Conservation (phyloP, 345 rosid genomes). For the Syzygium oleosum region DNA sequence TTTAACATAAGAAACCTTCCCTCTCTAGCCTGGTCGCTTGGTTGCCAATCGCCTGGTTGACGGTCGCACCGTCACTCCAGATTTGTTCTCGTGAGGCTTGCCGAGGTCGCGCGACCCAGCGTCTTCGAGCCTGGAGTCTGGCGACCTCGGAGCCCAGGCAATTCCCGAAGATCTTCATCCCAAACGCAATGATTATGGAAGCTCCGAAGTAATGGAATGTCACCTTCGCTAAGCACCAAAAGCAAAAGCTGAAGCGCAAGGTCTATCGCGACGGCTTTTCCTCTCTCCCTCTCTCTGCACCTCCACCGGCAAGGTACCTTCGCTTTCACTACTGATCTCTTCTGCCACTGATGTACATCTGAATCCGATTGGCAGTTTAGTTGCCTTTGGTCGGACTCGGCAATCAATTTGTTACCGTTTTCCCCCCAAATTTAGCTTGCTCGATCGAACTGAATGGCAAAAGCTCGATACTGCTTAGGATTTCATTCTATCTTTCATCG, state of each 20-base stretch:
- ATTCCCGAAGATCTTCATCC: too few relatives aligned
- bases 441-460: rapidly evolving
- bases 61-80: too few relatives aligned
- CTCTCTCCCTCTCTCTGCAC: conserved; percentile 32
- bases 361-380: neutral
- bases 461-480: neutral
- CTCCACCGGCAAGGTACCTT: conserved; percentile 40
- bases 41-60: too few relatives aligned
- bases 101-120: too few relatives aligned
- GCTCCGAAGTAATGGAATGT: conserved; percentile 25
- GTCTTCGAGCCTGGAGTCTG: too few relatives aligned
- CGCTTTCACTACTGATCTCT: neutral
- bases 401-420: neutral
- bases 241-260: conserved; percentile 49
- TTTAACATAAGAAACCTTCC: too few relatives aligned
- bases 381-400: neutral
- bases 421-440: neutral
- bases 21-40: too few relatives aligned
- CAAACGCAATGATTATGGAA: too few relatives aligned
- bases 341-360: neutral
- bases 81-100: too few relatives aligned
- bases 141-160: too few relatives aligned
- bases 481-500: neutral
- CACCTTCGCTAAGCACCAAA: conserved; percentile 69
- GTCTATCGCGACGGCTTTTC: conserved; percentile 66